Conservation (phyloP, 176 grass and related monocot species). For the Saccharum officinarum region DNA sequence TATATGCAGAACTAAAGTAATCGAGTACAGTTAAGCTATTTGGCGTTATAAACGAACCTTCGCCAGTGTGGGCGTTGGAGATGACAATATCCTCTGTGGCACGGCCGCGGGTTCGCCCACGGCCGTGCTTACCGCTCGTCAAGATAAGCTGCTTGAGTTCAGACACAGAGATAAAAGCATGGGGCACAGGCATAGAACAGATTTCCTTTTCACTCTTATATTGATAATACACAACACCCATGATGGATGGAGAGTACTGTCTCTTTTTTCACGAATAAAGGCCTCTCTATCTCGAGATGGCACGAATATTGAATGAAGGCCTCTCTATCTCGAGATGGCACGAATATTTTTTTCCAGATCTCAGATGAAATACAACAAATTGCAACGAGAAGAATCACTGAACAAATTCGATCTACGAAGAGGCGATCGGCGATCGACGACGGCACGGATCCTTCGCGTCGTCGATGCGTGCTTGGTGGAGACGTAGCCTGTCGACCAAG, state of each 20-base stretch:
- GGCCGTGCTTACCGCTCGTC: slow-evolving; percentile 29
- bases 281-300: slow-evolving; percentile 30
- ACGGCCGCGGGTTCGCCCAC: slow-evolving; percentile 44
- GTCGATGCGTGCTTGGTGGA: not conserved
- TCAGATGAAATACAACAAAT: slow-evolving; percentile 33
- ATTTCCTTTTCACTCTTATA: slow-evolving; percentile 66
- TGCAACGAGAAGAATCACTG: slow-evolving; percentile 16
- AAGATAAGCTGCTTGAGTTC: slow-evolving; percentile 60
- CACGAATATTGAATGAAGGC: not conserved
- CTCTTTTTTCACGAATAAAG: not conserved
- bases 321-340: too few species aligned
- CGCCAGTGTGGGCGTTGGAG: slow-evolving; percentile 49
- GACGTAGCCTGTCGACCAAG: not conserved
- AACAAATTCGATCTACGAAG: slow-evolving; percentile 31
- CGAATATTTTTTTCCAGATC: not conserved
- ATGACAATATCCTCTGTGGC: slow-evolving; percentile 47
- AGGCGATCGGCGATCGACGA: not conserved
- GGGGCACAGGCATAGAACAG: slow-evolving; percentile 38
- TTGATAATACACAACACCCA: slow-evolving; percentile 73
- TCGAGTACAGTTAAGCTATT: not conserved
- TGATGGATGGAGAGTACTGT: not conserved
- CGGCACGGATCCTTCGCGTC: not conserved
- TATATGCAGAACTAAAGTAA: not conserved
- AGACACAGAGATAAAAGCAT: slow-evolving; percentile 42
- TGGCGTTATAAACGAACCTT: slow-evolving; percentile 50